A percentile compares a stretch with the other conserved stretches of the same genome.
Conservation (phyloP, 495 filamentous ascomycete species). For the Stereocaulon alpinum region DNA sequence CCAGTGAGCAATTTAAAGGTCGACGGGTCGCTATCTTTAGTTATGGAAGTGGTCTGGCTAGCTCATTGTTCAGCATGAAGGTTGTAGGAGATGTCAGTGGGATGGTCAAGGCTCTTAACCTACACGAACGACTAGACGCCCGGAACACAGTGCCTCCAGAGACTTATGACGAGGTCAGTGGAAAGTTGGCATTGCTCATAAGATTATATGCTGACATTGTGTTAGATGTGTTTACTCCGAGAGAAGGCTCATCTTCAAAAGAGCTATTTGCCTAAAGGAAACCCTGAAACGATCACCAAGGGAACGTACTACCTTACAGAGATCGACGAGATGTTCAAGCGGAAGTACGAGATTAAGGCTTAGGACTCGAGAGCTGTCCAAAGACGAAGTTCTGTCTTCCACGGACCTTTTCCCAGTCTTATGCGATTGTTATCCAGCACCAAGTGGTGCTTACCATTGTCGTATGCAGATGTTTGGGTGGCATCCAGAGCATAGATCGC, state of each 20-base stretch:
- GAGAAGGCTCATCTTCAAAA: constrained; percentile 93
- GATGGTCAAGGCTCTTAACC: constrained; percentile 68
- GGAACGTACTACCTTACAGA: constrained; percentile 84
- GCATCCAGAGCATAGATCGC: neutral
- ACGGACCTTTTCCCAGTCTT: neutral
- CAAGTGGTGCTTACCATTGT: neutral
- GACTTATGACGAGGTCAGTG: constrained; percentile 73
- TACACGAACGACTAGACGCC: constrained; percentile 63
- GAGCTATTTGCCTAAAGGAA: constrained; percentile 69
- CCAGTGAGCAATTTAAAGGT: constrained; percentile 58
- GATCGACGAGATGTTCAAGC: constrained; percentile 92
- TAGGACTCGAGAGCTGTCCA: constrained; percentile 33
- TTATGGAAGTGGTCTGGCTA: constrained; percentile 88
- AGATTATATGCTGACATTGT: constrained; percentile 14
- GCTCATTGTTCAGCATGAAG: constrained; percentile 80
- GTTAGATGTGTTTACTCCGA: constrained; percentile 84
- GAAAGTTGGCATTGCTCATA: neutral
- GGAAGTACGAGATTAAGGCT: constrained; percentile 77
- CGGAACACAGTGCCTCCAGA: constrained; percentile 66
- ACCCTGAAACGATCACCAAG: constrained; percentile 60
- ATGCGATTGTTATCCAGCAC: neutral
- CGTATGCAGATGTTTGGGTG: neutral
- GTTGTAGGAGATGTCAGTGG: constrained; percentile 65
- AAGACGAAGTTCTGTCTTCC: neutral
- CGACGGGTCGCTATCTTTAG: constrained; percentile 89